Evolutionary conservation across 768 basidiomycete species (phyloP).

Genomic region (Phaeotremella skinneri): DNA sequence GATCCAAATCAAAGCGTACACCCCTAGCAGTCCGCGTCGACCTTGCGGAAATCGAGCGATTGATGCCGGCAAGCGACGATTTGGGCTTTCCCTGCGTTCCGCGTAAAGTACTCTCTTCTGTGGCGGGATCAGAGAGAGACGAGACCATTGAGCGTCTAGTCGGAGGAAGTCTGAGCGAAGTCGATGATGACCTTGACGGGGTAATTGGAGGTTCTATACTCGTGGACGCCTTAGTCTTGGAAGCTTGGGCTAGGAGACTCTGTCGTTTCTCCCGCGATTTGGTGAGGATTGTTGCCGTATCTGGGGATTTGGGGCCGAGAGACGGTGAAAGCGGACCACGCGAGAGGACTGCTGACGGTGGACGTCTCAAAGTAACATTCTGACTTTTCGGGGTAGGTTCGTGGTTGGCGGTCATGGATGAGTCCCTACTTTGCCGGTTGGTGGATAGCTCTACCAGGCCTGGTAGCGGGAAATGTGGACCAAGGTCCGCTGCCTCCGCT

Average conservation of each 20-base stretch:
- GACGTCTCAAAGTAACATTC: not conserved
- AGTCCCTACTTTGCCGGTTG: not conserved
- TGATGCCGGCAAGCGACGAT: not conserved
- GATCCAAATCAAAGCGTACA: constrained; percentile 32
- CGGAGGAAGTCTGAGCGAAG: not conserved
- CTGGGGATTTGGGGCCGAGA: not conserved
- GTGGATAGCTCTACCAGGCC: constrained; percentile 8
- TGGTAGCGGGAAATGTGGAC: constrained; percentile 34
- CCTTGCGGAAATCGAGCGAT: constrained; percentile 11
- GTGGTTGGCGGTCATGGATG: not conserved
- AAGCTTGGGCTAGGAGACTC: not conserved
- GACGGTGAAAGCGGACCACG: not conserved
- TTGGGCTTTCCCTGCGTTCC: not conserved
- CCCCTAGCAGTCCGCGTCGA: constrained; percentile 12
- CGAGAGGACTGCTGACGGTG: constrained; percentile 7
- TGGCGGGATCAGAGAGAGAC: not conserved
- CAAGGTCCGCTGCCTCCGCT: constrained; percentile 26
- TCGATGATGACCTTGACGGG: not conserved
- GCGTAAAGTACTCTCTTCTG: constrained; percentile 5
- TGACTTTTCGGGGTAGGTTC: not conserved
- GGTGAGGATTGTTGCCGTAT: not conserved
- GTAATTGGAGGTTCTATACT: constrained; percentile 2
- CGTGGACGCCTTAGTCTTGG: not conserved
- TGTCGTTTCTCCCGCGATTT: not conserved
- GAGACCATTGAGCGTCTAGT: not conserved